phyloP scores from a whole-genome alignment of 2,329 filamentous ascomycete species.

The Trichophaea hybrida region DNA sequence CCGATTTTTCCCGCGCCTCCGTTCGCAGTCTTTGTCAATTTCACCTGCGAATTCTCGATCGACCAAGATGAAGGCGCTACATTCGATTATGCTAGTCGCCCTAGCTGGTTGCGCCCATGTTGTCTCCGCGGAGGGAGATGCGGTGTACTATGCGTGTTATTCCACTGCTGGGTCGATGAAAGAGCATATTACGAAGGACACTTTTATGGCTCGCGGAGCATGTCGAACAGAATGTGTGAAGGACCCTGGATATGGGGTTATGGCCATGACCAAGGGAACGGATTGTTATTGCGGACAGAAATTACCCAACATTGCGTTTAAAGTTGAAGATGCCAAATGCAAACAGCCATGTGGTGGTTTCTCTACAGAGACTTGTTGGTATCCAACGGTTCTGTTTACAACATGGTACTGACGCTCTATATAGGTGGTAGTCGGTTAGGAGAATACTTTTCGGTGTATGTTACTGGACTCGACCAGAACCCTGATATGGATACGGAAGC shows the following conservation, averaged over 20 bases:
- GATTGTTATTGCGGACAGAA: conserved; percentile 60
- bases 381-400: not conserved
- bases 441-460: conserved; percentile 26
- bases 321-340: conserved; percentile 48
- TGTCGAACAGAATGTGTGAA: conserved; percentile 40
- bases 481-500: conserved; percentile 39
- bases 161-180: conserved; percentile 13
- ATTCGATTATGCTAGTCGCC: conserved; percentile 12
- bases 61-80: conserved; percentile 20
- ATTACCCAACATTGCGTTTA: conserved; percentile 45
- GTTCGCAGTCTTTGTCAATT: not conserved
- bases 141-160: conserved; percentile 19
- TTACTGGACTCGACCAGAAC: conserved; percentile 38
- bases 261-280: conserved; percentile 46
- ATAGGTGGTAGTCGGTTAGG: conserved; percentile 19
- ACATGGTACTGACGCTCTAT: conserved; percentile 8
- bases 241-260: conserved; percentile 39
- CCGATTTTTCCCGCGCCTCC: not conserved
- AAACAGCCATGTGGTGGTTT: conserved; percentile 51
- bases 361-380: conserved; percentile 49
- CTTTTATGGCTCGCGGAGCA: conserved; percentile 41
- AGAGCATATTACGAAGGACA: not conserved
- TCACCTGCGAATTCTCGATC: not conserved
- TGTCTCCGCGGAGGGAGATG: conserved; percentile 2
- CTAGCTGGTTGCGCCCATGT: conserved; percentile 13